Evolutionary conservation across 2,329 filamentous ascomycete species (phyloP), one percentile per base, ranked within the genome.

Genomic region (Nemania sp.): DNA sequence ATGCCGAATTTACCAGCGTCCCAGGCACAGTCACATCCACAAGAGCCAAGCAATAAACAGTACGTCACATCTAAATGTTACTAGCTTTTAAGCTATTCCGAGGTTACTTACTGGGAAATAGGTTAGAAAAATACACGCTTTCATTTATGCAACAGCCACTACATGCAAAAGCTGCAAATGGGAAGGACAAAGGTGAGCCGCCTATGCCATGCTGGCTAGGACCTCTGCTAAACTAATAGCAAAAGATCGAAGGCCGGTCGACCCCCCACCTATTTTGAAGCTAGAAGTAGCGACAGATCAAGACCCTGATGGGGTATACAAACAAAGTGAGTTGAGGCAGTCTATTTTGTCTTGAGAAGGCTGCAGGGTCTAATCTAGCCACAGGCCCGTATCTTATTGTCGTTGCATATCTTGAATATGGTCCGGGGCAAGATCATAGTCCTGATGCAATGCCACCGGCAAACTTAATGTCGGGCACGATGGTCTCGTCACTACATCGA

Each of bases 181-280:
- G 75, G n/a, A 77, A 77, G 63, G 75, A 77, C 64, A 77, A 77
- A 74, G 75, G 75, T 76, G 67, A 72, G 11, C 15, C 6, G 32
- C 29, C 45, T 49, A 54, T 35, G 20, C 20, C n/a, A 56, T 60
- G 47, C 26, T 43, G 49, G 20, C 22, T 35, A 49, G 27, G 57
- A 54, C 32, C 20, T 20, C 11, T 62, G 27, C 64, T 67, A 26
- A 69, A 63, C 20, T 49, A 26, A 41, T 56, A 55, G 60, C 62
- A 69, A 64, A 72, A 92, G 92, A 93, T 76, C 90, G 93, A 73
- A 97, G 97, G 79, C 93, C 93, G 7, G 89, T 97, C 75, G 93
- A 97, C 78, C 93, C 94, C 59, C 93, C 93, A 13, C 93, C 93
- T 49, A 92, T 97, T 73, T 84, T 97, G 53, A 90, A 95, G 80